Percentiles rank a stretch among this genome's conserved stretches.
Conservation (phyloP, 257 asterid species). For the Solanum okadae region DNA sequence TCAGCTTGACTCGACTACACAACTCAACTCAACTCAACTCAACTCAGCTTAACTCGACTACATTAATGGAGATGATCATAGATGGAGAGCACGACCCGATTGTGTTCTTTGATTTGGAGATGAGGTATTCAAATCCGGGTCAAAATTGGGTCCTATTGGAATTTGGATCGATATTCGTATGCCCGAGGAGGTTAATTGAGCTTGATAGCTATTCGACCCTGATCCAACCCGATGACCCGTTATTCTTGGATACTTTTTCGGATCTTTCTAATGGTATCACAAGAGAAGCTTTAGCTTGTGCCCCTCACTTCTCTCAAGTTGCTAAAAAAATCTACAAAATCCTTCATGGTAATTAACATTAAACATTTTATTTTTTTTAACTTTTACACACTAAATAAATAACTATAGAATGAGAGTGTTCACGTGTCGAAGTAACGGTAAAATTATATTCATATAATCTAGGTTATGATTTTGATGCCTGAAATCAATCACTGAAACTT, state of each 20-base stretch:
- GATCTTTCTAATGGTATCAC: not conserved
- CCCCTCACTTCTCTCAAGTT: not conserved
- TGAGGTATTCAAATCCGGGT: not conserved
- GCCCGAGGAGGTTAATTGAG: not conserved
- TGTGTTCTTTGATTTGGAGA: constrained; percentile 1
- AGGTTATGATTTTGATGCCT: not conserved
- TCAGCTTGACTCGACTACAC: no score
- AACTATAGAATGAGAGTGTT: not conserved
- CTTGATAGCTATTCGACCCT: not conserved
- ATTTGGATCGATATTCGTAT: not conserved
- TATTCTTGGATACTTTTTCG: not conserved
- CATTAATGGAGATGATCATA: not conserved
- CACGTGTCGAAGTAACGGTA: not conserved
- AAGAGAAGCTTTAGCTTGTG: not conserved
- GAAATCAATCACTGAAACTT: not conserved
- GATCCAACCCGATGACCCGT: not conserved
- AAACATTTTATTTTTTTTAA: no score
- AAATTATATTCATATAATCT: not conserved
- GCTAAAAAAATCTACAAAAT: not conserved
- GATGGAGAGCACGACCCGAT: not conserved
- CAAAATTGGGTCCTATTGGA: not conserved
- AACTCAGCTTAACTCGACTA: not conserved
- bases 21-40: not conserved
- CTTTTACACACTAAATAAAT: not conserved
- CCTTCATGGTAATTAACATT: not conserved